A percentile compares a stretch with the other conserved stretches of the same genome.
phyloP scores from a whole-genome alignment of 2,329 filamentous ascomycete genomes.

The Lecanoromycetidae sp. region DNA sequence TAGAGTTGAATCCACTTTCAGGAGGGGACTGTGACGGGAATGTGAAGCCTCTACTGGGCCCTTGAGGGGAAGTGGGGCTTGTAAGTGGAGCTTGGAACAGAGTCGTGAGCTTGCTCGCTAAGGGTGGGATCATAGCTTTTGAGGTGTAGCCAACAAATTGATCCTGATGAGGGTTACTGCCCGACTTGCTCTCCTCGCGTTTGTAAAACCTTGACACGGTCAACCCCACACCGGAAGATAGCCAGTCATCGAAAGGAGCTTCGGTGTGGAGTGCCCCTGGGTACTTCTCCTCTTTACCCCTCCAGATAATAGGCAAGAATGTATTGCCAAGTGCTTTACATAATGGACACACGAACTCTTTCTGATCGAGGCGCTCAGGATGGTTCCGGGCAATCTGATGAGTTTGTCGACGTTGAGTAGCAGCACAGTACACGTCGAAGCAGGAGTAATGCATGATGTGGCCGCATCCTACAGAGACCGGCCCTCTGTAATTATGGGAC shows the following conservation, averaged over 20 bases:
- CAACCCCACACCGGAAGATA: slow-evolving; percentile 47
- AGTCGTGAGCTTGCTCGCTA: slow-evolving; percentile 32
- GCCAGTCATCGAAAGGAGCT: slow-evolving; percentile 54
- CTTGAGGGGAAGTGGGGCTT: slow-evolving; percentile 11
- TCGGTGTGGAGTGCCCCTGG: slow-evolving; percentile 56
- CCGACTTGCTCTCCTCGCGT: slow-evolving; percentile 24
- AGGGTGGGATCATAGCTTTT: slow-evolving; percentile 38
- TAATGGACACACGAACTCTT: slow-evolving; percentile 91
- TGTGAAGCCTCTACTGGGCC: slow-evolving; percentile 22
- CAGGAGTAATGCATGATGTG: slow-evolving; percentile 98
- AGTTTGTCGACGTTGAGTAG: slow-evolving; percentile 69
- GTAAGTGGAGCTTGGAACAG: slow-evolving; percentile 22
- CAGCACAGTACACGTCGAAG: slow-evolving; percentile 82
- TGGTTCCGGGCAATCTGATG: slow-evolving; percentile 93
- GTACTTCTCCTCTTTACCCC: slow-evolving; percentile 74
- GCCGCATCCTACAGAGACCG: slow-evolving; percentile 81
- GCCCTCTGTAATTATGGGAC: slow-evolving; percentile 53
- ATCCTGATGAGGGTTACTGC: slow-evolving; percentile 31
- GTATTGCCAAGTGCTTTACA: slow-evolving; percentile 94
- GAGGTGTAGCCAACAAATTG: slow-evolving; percentile 41
- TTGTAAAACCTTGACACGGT: slow-evolving; percentile 38
- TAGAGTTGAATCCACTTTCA: slow-evolving; percentile 24
- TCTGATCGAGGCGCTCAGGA: slow-evolving; percentile 63
- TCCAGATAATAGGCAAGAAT: slow-evolving; percentile 93
- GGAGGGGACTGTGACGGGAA: slow-evolving; percentile 31